phyloP scores from a whole-genome alignment of 1,284 basidiomycete species.

The Heterobasidion occidentale region DNA sequence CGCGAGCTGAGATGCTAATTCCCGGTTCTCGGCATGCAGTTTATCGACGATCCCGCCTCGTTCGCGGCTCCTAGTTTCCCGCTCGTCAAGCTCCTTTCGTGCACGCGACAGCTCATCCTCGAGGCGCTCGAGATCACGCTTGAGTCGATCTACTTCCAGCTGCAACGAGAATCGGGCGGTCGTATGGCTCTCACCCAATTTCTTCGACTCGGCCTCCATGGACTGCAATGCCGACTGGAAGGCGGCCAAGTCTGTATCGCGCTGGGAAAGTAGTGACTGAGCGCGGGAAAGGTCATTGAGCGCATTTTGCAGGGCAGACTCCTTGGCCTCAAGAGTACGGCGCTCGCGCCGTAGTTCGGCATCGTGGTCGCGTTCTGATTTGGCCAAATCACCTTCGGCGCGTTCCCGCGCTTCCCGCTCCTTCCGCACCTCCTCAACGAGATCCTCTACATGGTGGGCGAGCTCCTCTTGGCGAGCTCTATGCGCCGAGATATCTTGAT shows the following conservation, averaged over 20 bases:
- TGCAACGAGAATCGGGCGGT: constrained; percentile 84
- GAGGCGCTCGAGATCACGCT: constrained; percentile 75
- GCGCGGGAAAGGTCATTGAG: constrained; percentile 53
- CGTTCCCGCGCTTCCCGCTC: constrained; percentile 53
- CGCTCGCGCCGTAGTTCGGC: constrained; percentile 48
- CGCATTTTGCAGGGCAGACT: constrained; percentile 53
- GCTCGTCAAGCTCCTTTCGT: constrained; percentile 64
- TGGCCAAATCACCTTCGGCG: constrained; percentile 44
- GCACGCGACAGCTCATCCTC: constrained; percentile 77
- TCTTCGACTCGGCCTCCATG: constrained; percentile 61
- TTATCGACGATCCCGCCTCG: constrained; percentile 65
- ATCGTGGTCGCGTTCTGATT: constrained; percentile 51
- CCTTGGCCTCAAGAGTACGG: constrained; percentile 58
- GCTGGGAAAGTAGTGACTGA: constrained; percentile 54
- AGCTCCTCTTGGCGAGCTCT: constrained; percentile 69
- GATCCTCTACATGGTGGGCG: constrained; percentile 65
- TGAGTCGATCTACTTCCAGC: constrained; percentile 84
- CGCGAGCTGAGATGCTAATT: constrained; percentile 69
- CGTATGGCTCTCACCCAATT: constrained; percentile 74
- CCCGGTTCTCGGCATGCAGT: constrained; percentile 72
- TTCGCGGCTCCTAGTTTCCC: constrained; percentile 58
- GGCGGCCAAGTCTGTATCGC: constrained; percentile 65
- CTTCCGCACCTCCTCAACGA: constrained; percentile 55
- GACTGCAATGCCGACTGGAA: constrained; percentile 69
- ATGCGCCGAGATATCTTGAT: constrained; percentile 51